phyloP scores from a whole-genome alignment of 148 eudicot genomes.

The Rhododendron henanense region DNA sequence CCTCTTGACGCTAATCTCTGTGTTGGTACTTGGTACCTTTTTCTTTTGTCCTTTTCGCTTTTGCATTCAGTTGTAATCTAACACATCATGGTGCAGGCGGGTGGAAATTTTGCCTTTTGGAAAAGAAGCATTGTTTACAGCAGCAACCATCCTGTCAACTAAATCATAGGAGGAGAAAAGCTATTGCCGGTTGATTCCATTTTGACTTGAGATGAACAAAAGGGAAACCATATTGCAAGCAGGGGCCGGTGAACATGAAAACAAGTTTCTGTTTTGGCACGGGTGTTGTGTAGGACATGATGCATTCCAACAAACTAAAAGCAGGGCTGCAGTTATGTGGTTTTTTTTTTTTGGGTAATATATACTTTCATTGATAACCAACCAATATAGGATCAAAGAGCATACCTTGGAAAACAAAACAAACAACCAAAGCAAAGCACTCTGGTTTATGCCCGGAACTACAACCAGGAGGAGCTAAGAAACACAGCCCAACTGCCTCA shows the following conservation, averaged over 20 bases:
- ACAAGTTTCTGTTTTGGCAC: not conserved
- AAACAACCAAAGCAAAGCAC: not conserved
- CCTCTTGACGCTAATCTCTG: not conserved
- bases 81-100: slow-evolving; percentile 38
- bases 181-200: not conserved
- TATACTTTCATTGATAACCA: not conserved
- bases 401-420: not conserved
- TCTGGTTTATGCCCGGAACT: not conserved
- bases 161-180: slow-evolving; percentile 24
- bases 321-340: not conserved
- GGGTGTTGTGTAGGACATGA: not conserved
- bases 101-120: slow-evolving; percentile 49
- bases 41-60: not conserved
- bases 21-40: not conserved
- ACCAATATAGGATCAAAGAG: not conserved
- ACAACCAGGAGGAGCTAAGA: not conserved
- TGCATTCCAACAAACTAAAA: not conserved
- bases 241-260: no score
- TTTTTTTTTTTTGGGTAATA: not conserved
- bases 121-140: slow-evolving; percentile 78
- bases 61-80: not conserved
- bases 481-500: not conserved
- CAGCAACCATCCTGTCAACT: slow-evolving; percentile 53
- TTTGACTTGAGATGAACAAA: not conserved
- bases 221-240: not conserved